These are phyloP conservation scores for Labyrinthula sp. DNA, from an alignment of 352 stramenopile species.

Conservation along the genomic window DNA sequence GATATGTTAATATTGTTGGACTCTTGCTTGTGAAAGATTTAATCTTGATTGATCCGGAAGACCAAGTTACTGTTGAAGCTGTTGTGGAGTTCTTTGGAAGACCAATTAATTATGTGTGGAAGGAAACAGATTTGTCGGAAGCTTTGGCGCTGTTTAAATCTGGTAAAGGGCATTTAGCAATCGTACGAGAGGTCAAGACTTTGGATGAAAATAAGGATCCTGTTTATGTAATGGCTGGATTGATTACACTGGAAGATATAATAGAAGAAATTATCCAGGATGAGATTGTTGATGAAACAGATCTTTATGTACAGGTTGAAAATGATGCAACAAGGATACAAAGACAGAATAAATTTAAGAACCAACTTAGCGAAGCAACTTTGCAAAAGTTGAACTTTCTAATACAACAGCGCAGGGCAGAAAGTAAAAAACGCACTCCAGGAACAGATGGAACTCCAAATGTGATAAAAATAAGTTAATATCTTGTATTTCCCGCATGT, in stretches of 20 bases:
- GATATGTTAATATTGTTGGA: slow-evolving; percentile 84
- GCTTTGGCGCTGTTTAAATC: slow-evolving; percentile 77
- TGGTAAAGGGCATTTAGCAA: slow-evolving; percentile 66
- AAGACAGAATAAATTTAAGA: slow-evolving; percentile 1
- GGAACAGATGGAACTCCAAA: no score
- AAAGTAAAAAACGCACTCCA: no score
- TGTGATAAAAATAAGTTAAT: no score
- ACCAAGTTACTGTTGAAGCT: slow-evolving; percentile 48
- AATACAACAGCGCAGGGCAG: no score
- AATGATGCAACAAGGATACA: background rate
- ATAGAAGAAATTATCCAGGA: slow-evolving; percentile 87
- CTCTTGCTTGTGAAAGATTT: slow-evolving; percentile 95
- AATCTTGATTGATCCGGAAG: slow-evolving; percentile 90
- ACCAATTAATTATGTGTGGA: slow-evolving; percentile 11
- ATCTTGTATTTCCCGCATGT: no score
- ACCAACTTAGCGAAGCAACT: no score
- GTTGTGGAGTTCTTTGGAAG: slow-evolving; percentile 57
- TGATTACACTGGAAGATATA: slow-evolving; percentile 94
- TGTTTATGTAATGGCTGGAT: slow-evolving; percentile 80
- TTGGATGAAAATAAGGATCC: slow-evolving; percentile 51
- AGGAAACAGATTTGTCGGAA: slow-evolving; percentile 59
- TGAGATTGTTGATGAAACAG: slow-evolving; percentile 82
- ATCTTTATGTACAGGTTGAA: slow-evolving; percentile 37
- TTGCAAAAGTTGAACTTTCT: no score
- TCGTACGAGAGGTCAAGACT: slow-evolving; percentile 73